Conservation (phyloP, 2,329 filamentous ascomycete species). For the Dothistroma pini region DNA sequence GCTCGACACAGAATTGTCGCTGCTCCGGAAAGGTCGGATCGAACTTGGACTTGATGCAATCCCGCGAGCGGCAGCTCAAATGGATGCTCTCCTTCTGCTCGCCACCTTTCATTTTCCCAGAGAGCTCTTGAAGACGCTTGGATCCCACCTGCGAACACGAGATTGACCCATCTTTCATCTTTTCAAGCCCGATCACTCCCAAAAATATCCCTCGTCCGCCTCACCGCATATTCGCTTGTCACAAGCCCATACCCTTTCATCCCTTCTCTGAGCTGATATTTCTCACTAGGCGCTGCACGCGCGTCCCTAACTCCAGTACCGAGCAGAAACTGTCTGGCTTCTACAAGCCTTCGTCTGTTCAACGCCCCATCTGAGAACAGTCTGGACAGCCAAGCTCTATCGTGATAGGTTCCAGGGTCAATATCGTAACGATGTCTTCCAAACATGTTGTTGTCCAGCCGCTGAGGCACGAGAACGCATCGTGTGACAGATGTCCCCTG, state of each 20-base stretch:
- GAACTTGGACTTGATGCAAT: no score
- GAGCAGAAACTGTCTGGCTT: neutral
- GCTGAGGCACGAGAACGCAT: neutral
- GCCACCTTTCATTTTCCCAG: no score
- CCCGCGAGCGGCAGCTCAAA: no score
- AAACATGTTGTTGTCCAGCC: neutral
- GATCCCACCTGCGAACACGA: no score
- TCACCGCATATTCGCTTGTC: no score
- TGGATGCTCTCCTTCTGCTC: no score
- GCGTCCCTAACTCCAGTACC: neutral
- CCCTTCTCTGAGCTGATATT: neutral
- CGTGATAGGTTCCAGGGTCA: neutral
- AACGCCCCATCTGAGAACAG: neutral
- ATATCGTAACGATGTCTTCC: neutral
- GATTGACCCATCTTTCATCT: no score
- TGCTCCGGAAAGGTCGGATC: no score
- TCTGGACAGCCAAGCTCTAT: neutral
- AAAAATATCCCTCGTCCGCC: no score
- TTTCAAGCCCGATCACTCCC: no score
- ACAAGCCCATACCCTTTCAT: neutral
- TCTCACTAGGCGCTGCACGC: neutral
- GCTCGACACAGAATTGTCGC: no score
- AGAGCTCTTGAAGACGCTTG: no score
- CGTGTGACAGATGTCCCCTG: neutral
- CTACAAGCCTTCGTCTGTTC: neutral